phyloP scores from a whole-genome alignment of 768 basidiomycete genomes.

The Royoungia palumana region DNA sequence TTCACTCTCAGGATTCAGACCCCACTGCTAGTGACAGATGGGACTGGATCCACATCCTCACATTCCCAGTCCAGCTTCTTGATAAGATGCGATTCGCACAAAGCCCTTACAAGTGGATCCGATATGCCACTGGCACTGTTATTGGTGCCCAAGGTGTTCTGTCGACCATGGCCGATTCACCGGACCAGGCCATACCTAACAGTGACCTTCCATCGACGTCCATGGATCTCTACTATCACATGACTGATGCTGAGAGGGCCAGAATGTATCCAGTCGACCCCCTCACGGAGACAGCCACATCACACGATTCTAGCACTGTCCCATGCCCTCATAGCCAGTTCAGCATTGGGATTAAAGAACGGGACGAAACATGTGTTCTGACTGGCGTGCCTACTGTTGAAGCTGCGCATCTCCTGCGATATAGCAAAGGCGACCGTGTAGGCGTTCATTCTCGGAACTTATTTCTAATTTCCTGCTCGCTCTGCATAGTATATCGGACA shows the following conservation, averaged over 20 bases:
- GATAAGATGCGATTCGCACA: background rate
- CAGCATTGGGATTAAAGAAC: background rate
- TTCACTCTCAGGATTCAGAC: background rate
- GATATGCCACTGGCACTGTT: conserved; percentile 3
- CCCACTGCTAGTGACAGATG: too few relatives aligned
- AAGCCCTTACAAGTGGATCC: conserved; percentile 7
- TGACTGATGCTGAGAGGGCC: background rate
- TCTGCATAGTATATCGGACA: background rate
- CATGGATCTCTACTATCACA: conserved; percentile 3
- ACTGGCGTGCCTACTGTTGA: background rate
- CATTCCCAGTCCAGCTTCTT: background rate
- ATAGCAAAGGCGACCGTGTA: conserved; percentile 3
- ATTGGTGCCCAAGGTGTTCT: conserved; percentile 1
- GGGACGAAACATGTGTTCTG: conserved; percentile 2
- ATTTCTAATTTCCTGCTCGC: background rate
- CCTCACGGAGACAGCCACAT: background rate
- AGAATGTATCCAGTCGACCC: conserved; percentile 4
- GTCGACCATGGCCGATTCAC: background rate
- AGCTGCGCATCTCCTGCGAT: conserved; percentile 6
- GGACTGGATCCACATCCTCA: conserved; percentile 2
- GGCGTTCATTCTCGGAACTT: background rate
- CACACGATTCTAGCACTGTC: background rate
- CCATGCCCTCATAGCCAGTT: background rate
- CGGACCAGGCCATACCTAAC: background rate
- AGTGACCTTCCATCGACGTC: background rate